A percentile compares a stretch with the other conserved stretches of the same genome.
Conservation (phyloP, 2,329 filamentous ascomycete species). For the Fusarium concolor region DNA sequence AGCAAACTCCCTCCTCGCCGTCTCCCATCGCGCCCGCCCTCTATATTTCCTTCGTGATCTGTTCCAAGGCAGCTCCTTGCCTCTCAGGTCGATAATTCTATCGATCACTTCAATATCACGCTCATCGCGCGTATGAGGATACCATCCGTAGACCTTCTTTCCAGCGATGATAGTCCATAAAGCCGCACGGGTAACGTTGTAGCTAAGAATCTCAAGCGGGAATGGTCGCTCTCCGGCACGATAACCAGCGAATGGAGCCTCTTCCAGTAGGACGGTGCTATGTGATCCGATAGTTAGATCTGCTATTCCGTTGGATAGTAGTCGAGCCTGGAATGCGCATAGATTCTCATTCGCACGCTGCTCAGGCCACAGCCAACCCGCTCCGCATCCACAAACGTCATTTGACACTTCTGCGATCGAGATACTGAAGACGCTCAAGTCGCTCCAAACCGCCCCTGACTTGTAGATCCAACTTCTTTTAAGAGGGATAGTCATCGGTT, state of each 20-base stretch:
- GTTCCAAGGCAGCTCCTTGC: slow-evolving; percentile 5
- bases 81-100: background rate
- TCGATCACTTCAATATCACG: slow-evolving; percentile 1
- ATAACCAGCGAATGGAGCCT: background rate
- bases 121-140: background rate
- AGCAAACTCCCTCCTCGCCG: slow-evolving; percentile 6
- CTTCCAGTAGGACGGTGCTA: background rate
- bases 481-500: background rate
- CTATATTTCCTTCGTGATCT: slow-evolving; percentile 2
- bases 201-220: background rate
- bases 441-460: background rate
- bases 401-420: slow-evolving; percentile 5
- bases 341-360: slow-evolving; percentile 13
- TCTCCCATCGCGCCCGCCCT: slow-evolving; percentile 14
- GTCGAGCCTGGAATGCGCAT: background rate
- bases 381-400: slow-evolving; percentile 10
- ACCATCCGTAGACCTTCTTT: background rate
- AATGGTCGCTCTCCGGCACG: background rate
- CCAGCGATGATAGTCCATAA: slow-evolving; percentile 2
- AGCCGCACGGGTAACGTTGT: background rate
- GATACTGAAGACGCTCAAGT: background rate
- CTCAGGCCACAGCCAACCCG: slow-evolving; percentile 18
- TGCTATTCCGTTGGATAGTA: accelerated
- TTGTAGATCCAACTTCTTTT: slow-evolving; percentile 11
- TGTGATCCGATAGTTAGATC: background rate